A percentile compares a stretch with the other conserved stretches of the same genome.
Evolutionary conservation across 2,329 filamentous ascomycete genomes (phyloP).

Genomic region (Phaeophleospora eucalypticola): DNA sequence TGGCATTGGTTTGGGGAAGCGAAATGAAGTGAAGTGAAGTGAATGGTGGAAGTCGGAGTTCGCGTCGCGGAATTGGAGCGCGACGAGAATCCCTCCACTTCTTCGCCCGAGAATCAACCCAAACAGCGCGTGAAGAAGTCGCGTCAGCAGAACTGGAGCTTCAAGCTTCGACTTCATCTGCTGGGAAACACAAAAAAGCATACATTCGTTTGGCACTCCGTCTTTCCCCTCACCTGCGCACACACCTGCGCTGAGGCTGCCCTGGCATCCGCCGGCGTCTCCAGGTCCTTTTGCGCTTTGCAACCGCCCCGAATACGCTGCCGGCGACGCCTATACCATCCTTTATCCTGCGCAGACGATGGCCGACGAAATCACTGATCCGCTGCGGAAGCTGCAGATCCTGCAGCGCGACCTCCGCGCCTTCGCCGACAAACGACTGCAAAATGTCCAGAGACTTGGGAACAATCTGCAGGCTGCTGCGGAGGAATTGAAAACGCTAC

Average conservation of each 20-base stretch:
- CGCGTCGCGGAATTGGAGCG: neutral
- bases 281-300: too few species aligned
- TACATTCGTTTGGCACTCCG: neutral
- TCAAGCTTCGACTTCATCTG: neutral
- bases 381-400: slow-evolving; percentile 72
- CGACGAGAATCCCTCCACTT: neutral
- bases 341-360: slow-evolving; percentile 44
- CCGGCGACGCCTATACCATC: too few species aligned
- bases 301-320: too few species aligned
- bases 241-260: too few species aligned
- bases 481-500: slow-evolving; percentile 63
- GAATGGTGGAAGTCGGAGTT: neutral
- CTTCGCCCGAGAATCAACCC: neutral
- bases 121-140: neutral
- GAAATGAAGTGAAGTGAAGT: too few species aligned
- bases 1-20: too few species aligned
- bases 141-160: neutral
- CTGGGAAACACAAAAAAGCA: neutral
- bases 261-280: too few species aligned
- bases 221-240: neutral
- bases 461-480: slow-evolving; percentile 62
- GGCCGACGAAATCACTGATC: slow-evolving; percentile 67
- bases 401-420: slow-evolving; percentile 81
- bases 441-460: slow-evolving; percentile 66
- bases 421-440: slow-evolving; percentile 66